Base-by-base conservation (phyloP, 805 yeast species). In the Yamadazyma nakazawae region DNA sequence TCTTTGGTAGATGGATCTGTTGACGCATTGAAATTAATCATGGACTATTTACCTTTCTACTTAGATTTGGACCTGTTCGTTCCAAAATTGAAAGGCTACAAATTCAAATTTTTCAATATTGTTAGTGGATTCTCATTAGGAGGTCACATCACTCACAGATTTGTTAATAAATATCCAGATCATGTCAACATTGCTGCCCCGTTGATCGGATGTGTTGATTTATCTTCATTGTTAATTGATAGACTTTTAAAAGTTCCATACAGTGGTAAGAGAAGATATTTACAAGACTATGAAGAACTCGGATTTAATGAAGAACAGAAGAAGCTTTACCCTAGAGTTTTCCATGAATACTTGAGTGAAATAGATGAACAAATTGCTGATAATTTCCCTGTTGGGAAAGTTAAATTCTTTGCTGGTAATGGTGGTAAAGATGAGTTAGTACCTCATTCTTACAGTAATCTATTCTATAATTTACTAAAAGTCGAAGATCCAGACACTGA, bases 101-200 rank as follows among this genome's bases (percentile, higher is more conserved):
- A 54, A 19, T 49, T 72, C 40, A 53, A 54, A 43, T 67, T 46
- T 57, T 59, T 41, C 48, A 74, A 73, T 57, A 67, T 75, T 37
- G 59, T 77, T 25, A 54, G 71, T 11, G 87, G 86, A 1, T 67
- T 67, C 35, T 79, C 84, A 0, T 64, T 80, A 38, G 85, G 85
- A 2, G 86, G 80, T 0, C 84, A 81, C 58, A 66, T 74, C n/a
- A 66, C 74, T 26, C 77, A 78, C 66, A 61, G 74, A 53, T 70
- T 62, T 59, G 80, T 69, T 17, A 55, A 61, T 40, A 54, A 54
- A 49, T 65, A 68, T 53, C 74, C 78, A 3, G 58, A 67, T 3
- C 52, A 57, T 43, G 70, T 74, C 14, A 59, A 62, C 13, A 66
- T 67, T 25, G 66, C 75, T 13, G 72, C 74, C 35, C 83, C 84